phyloP scores from a whole-genome alignment of 1,139 yeast species.

The Kazachstania sp. region DNA sequence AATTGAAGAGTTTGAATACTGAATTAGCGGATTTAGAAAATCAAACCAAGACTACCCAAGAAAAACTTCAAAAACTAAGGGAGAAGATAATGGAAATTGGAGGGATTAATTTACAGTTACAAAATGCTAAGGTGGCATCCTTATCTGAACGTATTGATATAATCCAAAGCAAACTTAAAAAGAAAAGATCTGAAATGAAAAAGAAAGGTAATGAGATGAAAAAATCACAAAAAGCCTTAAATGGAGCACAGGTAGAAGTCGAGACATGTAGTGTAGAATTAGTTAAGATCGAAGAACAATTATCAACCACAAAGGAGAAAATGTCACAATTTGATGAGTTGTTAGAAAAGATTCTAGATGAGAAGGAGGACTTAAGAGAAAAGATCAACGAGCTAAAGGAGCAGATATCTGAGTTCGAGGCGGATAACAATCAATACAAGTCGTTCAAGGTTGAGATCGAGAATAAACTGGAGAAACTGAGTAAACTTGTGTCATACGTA shows the following conservation, averaged over 20 bases:
- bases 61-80: constrained; percentile 51
- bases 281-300: constrained; percentile 43
- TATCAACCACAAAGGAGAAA: constrained; percentile 20
- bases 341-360: constrained; percentile 31
- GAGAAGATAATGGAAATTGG: constrained; percentile 85
- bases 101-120: constrained; percentile 75
- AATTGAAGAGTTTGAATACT: constrained; percentile 10
- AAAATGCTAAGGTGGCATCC: constrained; percentile 75
- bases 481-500: constrained; percentile 37
- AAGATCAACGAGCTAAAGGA: constrained; percentile 33
- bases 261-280: constrained; percentile 43
- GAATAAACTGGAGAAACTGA: constrained; percentile 55
- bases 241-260: constrained; percentile 25
- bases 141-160: constrained; percentile 61
- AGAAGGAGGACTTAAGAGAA: constrained; percentile 21
- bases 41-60: constrained; percentile 52
- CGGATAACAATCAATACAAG: constrained; percentile 50
- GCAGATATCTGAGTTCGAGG: constrained; percentile 43
- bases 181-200: constrained; percentile 50
- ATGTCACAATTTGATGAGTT: constrained; percentile 33
- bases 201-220: constrained; percentile 62
- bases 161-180: constrained; percentile 49
- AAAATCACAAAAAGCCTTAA: constrained; percentile 27
- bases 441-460: constrained; percentile 64
- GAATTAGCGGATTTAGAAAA: constrained; percentile 37